Evolutionary conservation across 306 rosid genomes (phyloP), one percentile per base, ranked within the genome.

Genomic region (Corylus americana): DNA sequence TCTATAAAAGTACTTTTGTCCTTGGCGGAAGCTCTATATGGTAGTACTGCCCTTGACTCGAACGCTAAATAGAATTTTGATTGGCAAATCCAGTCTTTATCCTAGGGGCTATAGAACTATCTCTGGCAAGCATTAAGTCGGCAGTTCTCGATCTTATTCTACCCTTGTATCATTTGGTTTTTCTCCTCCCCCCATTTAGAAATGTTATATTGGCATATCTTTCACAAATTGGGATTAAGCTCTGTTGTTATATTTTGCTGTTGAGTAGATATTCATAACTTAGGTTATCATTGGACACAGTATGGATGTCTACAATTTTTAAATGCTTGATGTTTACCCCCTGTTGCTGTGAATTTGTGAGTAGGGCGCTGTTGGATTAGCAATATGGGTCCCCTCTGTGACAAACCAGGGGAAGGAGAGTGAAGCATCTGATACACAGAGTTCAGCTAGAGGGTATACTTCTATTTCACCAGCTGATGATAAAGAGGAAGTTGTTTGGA

Each of bases 341-440:
- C 48, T 18, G 55, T 77, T 79, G 50, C 70, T 62, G 74, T 67
- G 59, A 74, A 77, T 50, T 70, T 86, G 71, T 49, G 35, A 77
- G 63, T 81, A 95, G 99, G 99, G 98, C 11, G 99, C 99, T 54
- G 99, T 95, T 88, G 98, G 99, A 79, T 89, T 95, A 90, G 99
- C 99, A 79, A 95, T 95, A 81, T 95, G 99, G 99, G 99, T 95
- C 77, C 99, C 99, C 78, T 91, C 99, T 27, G 97, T 95, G 85
- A 80, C 97, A 77, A 95, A 90, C 78, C 97, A 77, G 80, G 68
- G 50, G 25, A 93, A 90, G 83, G 99, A 90, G 81, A 88, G 70
- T 71, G 96, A 95, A 76, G 55, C 85, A 29, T 80, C 89, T 50
- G 93, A 90, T 82, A 53, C 88, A 62, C 85, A 86, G 76, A 88